Conservation (phyloP, 768 basidiomycete species). For the Suillus fuscotomentosus region DNA sequence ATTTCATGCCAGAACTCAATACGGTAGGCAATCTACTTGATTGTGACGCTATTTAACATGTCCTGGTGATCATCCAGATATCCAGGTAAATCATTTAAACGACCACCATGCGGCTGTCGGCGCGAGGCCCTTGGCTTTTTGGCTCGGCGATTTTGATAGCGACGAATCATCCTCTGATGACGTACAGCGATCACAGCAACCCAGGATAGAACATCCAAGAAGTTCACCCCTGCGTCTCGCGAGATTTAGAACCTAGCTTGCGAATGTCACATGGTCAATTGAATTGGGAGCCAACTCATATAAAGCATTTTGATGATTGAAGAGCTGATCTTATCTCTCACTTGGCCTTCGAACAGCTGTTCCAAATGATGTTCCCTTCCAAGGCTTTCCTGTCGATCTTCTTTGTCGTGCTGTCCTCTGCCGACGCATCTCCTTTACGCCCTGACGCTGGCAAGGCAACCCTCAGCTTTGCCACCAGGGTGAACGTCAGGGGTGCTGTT, state of each 20-base stretch:
- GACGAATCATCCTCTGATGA: neutral
- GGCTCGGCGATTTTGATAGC: neutral
- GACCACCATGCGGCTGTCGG: neutral
- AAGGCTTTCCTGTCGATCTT: slow-evolving; percentile 11
- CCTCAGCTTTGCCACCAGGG: slow-evolving; percentile 13
- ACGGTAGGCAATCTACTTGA: neutral
- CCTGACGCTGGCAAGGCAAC: slow-evolving; percentile 8
- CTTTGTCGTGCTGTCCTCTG: slow-evolving; percentile 12
- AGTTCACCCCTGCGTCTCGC: neutral
- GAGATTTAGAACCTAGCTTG: neutral
- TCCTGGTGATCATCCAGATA: neutral
- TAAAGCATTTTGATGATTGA: neutral
- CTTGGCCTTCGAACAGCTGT: slow-evolving; percentile 5
- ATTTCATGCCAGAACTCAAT: neutral
- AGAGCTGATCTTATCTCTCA: slow-evolving; percentile 1
- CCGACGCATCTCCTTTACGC: slow-evolving; percentile 14
- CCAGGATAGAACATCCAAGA: neutral
- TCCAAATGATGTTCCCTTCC: slow-evolving; percentile 19
- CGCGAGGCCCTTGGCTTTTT: neutral
- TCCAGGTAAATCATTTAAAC: neutral
- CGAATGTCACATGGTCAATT: neutral
- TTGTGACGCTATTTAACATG: neutral
- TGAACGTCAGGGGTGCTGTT: slow-evolving; percentile 11
- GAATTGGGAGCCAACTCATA: neutral
- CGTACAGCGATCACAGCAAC: neutral